Evolutionary conservation across 345 rosid genomes (phyloP), one percentile per base, ranked within the genome.

Genomic region (Heritiera fomes): DNA sequence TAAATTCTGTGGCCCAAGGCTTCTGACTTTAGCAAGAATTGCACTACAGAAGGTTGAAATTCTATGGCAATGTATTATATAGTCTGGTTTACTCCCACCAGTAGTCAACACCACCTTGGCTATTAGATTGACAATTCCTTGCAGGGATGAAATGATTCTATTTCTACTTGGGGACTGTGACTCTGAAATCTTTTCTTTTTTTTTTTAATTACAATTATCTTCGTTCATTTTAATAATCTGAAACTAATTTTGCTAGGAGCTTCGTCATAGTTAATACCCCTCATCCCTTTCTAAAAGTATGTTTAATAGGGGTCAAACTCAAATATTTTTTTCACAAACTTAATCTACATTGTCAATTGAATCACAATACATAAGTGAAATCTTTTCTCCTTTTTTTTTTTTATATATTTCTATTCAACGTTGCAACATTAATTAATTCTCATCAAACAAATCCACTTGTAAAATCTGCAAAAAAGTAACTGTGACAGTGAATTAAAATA

Each of bases 1-100:
- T 91, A 85, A 92, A 83, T 88, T 82, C 78, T 76, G 90, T 88
- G 97, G 97, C 83, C 94, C 95, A 86, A 45, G 59, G 61, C 62
- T 78, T 59, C 91, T 82, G 63, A 72, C 60, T 83, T 84, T 72
- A 82, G 96, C 55, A 90, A 85, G 69, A 84, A 80, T 82, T 86
- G 79, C 83, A 73, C 77, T 56, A 75, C 98, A 92, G 97, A 84
- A 84, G 77, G 87, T 84, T 86, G 81, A 80, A 87, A 82, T 77
- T 85, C 78, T 84, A 67, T 81, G 91, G 90, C 79, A 86, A 84
- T 79, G 79, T 76, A 76, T 78, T 86, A 75, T 75, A 52, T 78
- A 73, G 73, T 72, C 60, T 75, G 83, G 82, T 80, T 79, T 82
- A 65, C 82, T 83, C 81, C 82, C 83, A 79, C 81, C 81, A 72